Evolutionary conservation across 2,329 filamentous ascomycete species (phyloP).

Genomic region (Xylariales sp.): DNA sequence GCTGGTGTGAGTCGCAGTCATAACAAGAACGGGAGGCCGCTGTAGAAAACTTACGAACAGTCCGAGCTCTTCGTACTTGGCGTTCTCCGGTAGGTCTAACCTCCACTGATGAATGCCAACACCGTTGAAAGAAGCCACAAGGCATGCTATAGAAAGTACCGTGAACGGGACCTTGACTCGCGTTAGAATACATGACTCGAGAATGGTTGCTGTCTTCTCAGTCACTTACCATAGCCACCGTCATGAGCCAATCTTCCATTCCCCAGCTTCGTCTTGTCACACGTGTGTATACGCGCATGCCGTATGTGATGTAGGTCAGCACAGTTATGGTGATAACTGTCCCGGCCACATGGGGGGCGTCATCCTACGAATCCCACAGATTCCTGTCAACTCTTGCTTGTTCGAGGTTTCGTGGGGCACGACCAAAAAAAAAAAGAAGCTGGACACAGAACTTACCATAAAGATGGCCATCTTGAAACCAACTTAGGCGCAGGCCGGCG

Average conservation of each 20-base stretch:
- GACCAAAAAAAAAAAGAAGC: too few relatives aligned
- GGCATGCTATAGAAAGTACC: constrained; percentile 12
- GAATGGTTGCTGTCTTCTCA: too few relatives aligned
- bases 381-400: too few relatives aligned
- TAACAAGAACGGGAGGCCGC: background rate
- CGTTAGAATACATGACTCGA: background rate
- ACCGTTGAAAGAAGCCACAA: constrained; percentile 8
- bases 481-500: background rate
- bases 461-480: constrained; percentile 7
- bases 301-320: constrained; percentile 9
- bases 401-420: too few relatives aligned
- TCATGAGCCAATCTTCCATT: constrained; percentile 13
- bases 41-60: constrained; percentile 9
- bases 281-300: constrained; percentile 10
- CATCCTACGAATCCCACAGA: too few relatives aligned
- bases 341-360: constrained; percentile 12
- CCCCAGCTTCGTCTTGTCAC: constrained; percentile 11
- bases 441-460: constrained; percentile 1
- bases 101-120: constrained; percentile 10
- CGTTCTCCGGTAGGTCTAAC: constrained; percentile 9
- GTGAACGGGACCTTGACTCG: constrained; percentile 9
- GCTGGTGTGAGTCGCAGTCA: background rate
- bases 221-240: constrained; percentile 11
- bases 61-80: constrained; percentile 8
- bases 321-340: constrained; percentile 12